A percentile compares a stretch with the other conserved stretches of the same genome.
These are phyloP conservation scores for Periconia sp. DNA, from an alignment of 2,329 filamentous ascomycete genomes.

Conservation along the genomic window DNA sequence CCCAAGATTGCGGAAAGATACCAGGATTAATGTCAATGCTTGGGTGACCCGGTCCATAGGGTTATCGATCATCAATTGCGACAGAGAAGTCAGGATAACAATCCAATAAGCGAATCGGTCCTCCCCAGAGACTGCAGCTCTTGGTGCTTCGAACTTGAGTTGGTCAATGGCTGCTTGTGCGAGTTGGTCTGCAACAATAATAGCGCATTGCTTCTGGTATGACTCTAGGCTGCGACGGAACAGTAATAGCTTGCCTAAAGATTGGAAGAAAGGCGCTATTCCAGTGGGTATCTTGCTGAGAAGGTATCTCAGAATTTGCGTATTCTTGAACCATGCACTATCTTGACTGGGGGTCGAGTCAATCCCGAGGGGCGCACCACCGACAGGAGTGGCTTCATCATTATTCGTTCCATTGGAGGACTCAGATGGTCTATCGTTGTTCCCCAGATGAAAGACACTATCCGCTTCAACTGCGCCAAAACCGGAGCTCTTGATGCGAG, in stretches of 20 bases:
- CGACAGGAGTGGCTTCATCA: slow-evolving; percentile 18
- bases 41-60: slow-evolving; percentile 45
- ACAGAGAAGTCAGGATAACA: slow-evolving; percentile 77
- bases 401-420: slow-evolving; percentile 20
- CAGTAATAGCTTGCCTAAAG: slow-evolving; percentile 80
- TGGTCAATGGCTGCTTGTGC: slow-evolving; percentile 74
- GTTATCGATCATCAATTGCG: slow-evolving; percentile 79
- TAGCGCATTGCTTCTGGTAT: slow-evolving; percentile 66
- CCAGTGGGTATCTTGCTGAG: slow-evolving; percentile 79
- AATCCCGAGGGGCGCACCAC: slow-evolving; percentile 10
- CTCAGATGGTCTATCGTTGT: slow-evolving; percentile 24
- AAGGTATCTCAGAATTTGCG: slow-evolving; percentile 75
- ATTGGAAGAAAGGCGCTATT: slow-evolving; percentile 85
- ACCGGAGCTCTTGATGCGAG: slow-evolving; percentile 49
- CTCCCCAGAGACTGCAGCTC: slow-evolving; percentile 59
- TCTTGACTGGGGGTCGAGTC: slow-evolving; percentile 26
- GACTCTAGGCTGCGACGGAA: slow-evolving; percentile 74
- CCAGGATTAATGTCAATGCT: slow-evolving; percentile 72
- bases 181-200: slow-evolving; percentile 69
- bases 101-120: slow-evolving; percentile 80
- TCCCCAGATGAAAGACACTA: slow-evolving; percentile 44
- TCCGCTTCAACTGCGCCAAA: slow-evolving; percentile 49
- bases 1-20: slow-evolving; percentile 82
- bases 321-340: slow-evolving; percentile 71
- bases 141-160: slow-evolving; percentile 59